Evolutionary conservation across 352 stramenopile species (phyloP).

Genomic region (Phytopythium cucurbitacearum): DNA sequence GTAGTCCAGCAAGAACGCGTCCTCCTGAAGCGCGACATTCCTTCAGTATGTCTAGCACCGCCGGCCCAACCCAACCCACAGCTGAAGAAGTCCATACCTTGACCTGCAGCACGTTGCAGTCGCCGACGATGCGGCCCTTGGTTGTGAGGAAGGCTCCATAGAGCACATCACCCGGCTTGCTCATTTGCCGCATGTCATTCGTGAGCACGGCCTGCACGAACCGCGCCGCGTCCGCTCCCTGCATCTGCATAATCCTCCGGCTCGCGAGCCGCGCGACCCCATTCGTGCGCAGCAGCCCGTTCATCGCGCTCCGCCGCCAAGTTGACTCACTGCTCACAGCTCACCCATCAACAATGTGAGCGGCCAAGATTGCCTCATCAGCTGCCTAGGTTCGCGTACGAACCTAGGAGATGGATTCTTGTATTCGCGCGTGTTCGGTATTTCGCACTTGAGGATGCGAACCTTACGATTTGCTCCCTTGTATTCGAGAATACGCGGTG

Average conservation of each 20-base stretch:
- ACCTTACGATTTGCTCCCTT: no score
- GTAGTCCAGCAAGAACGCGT: slow-evolving; percentile 74
- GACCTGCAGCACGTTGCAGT: slow-evolving; percentile 72
- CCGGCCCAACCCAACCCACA: background rate
- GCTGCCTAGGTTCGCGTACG: no score
- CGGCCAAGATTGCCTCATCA: no score
- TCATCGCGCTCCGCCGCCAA: slow-evolving; percentile 10
- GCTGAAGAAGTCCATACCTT: slow-evolving; percentile 16
- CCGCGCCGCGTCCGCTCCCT: slow-evolving; percentile 57
- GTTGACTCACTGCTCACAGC: slow-evolving; percentile 2
- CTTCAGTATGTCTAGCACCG: no score
- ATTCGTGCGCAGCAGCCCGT: slow-evolving; percentile 28
- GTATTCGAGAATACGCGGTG: no score
- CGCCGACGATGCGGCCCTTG: slow-evolving; percentile 72
- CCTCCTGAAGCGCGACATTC: slow-evolving; percentile 17
- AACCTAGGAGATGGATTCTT: no score
- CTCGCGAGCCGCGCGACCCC: slow-evolving; percentile 47
- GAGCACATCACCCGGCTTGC: slow-evolving; percentile 45
- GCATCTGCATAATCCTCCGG: slow-evolving; percentile 61
- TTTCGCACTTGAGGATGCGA: no score
- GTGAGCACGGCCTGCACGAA: slow-evolving; percentile 84
- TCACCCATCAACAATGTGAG: slow-evolving; percentile 3
- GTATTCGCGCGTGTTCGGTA: no score
- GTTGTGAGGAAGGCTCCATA: slow-evolving; percentile 80
- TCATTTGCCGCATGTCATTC: slow-evolving; percentile 75